Conservation (phyloP, 2,329 filamentous ascomycete species). For the Verruconis gallopava region DNA sequence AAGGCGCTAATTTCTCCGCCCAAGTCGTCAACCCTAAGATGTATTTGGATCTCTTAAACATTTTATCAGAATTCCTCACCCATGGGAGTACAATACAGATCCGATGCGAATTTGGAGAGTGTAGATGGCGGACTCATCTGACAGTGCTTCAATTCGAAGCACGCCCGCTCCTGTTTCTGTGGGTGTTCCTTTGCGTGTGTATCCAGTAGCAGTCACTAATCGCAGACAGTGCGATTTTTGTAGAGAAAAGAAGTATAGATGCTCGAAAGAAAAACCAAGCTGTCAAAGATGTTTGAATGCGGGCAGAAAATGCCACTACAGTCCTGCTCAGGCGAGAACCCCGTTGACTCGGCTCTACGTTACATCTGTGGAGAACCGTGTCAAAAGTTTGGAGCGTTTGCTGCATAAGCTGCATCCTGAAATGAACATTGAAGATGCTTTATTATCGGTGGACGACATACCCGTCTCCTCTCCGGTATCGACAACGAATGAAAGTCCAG, state of each 20-base stretch:
- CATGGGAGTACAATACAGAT: too few relatives aligned
- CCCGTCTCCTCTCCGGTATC: background rate
- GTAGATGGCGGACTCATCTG: background rate
- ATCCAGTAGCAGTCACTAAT: too few relatives aligned
- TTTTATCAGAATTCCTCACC: too few relatives aligned
- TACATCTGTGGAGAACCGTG: background rate
- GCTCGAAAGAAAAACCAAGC: background rate
- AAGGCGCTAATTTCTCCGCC: too few relatives aligned
- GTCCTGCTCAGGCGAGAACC: background rate
- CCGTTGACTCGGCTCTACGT: background rate
- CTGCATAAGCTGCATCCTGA: background rate
- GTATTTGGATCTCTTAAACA: too few relatives aligned
- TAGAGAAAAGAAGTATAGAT: background rate
- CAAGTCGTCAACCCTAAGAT: too few relatives aligned
- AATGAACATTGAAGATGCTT: background rate
- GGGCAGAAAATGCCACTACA: background rate
- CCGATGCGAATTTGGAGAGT: too few relatives aligned
- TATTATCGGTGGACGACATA: background rate
- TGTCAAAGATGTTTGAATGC: background rate
- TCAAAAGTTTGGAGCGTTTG: background rate
- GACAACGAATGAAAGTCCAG: background rate
- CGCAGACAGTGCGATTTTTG: background rate
- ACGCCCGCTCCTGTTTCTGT: too few relatives aligned
- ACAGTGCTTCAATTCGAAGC: background rate
- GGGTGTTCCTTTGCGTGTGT: too few relatives aligned